Base-by-base conservation (phyloP, 169 alveolate species). In the Cryptosporidium meleagridis region DNA sequence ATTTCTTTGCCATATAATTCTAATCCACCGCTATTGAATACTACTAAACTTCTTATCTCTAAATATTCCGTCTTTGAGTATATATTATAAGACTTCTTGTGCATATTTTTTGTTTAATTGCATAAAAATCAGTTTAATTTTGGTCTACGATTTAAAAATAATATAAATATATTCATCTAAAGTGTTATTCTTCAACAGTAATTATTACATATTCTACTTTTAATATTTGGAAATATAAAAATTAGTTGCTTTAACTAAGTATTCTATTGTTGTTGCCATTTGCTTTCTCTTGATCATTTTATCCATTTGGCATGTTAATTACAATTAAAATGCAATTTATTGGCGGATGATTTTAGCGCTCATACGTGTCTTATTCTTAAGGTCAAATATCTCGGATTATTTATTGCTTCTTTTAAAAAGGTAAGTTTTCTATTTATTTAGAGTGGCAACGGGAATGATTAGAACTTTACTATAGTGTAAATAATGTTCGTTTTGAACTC, bases 401-500 rank as follows among this genome's bases (percentile, higher is more conserved):
- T 41, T 41, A 8, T 10, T 1, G 33, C 41, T 70, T 53, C 33
- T 29, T 26, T 65, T 9, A 12, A 26, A 41, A 16, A 26, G 52
- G 86, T 55, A 55, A 73, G 86, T 53, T 73, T 29, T n/a, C 18
- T 10, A 10, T 14, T 31, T 10, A 23, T 2, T 10, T 51, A 26
- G 37, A 31, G 69, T 23, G 67, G 23, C 9, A 33, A 37, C 69
- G 62, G 75, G 89, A 35, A 62, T 80, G 89, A 80, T 80, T 61
- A 80, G 75, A 80, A 48, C 68, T 65, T 23, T 65, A 62, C 75
- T 61, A 68, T 59, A 29, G 52, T 39, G 37, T 48, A 62, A 80
- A 21, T 14, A 33, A 80, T 80, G 89, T 62, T 80, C 73, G 89
- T 80, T 62, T 80, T 80, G 75, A 62, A 62, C 89, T 53, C 44